Conservation (phyloP, 2,329 filamentous ascomycete genomes). For the Hymenoscyphus infarciens region DNA sequence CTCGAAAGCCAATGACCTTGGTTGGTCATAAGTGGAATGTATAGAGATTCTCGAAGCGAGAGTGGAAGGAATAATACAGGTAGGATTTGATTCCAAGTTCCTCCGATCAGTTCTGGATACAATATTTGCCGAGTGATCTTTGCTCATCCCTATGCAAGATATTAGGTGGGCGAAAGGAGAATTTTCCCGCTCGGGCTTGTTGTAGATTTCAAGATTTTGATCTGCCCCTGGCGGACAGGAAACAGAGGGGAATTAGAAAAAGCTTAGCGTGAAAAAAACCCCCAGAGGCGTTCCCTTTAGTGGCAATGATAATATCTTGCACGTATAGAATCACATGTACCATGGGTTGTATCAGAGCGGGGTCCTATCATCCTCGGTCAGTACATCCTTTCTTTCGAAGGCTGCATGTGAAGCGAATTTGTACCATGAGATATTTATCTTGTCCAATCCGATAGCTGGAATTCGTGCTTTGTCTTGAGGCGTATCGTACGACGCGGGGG, state of each 20-base stretch:
- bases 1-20: not conserved
- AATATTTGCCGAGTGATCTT: not conserved
- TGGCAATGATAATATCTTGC: not conserved
- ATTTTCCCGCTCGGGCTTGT: not conserved
- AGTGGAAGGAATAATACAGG: not conserved
- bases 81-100: not conserved
- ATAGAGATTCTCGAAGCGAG: not conserved
- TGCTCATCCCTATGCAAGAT: not conserved
- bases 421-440: not conserved
- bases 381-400: not conserved
- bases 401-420: not conserved
- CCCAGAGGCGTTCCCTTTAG: not conserved
- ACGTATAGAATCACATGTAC: not conserved
- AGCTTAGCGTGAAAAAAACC: not conserved
- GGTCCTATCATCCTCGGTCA: not conserved
- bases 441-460: not conserved
- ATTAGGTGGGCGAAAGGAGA: not conserved
- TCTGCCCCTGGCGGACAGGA: not conserved
- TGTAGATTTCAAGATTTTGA: not conserved
- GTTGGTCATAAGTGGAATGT: not conserved
- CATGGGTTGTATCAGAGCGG: not conserved
- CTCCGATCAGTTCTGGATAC: not conserved
- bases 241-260: not conserved
- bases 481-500: not conserved
- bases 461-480: not conserved